A percentile compares a stretch with the other conserved stretches of the same genome.
Evolutionary conservation across 179 eudicot genomes (phyloP).

Genomic region (Camellia oleifera): DNA sequence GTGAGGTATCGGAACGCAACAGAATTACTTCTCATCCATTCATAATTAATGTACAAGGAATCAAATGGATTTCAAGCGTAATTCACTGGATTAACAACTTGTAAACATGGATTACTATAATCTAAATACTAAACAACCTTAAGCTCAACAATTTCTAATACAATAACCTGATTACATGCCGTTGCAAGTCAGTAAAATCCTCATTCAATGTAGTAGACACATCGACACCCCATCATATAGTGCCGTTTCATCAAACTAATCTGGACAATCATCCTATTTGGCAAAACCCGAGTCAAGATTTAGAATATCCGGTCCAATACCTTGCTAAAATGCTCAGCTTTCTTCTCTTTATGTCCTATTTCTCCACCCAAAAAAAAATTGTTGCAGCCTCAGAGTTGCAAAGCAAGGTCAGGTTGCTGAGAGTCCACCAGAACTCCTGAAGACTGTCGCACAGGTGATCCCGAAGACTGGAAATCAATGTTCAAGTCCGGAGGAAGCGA

Average conservation of each 20-base stretch:
- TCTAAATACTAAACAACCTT: not conserved
- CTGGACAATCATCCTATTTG: not conserved
- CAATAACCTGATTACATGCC: not conserved
- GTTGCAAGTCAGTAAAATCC: not conserved
- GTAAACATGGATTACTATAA: not conserved
- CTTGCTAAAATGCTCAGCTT: not conserved
- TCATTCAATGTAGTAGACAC: not conserved
- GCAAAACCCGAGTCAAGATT: not conserved
- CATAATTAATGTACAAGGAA: conserved; percentile 13
- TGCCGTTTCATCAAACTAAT: conserved; percentile 8
- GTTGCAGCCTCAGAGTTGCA: conserved; percentile 61
- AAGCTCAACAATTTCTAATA: conserved; percentile 1
- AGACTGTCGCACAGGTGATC: conserved; percentile 52
- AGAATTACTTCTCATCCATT: conserved; percentile 6
- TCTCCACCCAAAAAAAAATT: too few relatives aligned
- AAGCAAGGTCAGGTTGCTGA: conserved; percentile 95
- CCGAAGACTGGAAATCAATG: conserved; percentile 77
- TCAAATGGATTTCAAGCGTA: conserved; percentile 7
- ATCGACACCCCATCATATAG: not conserved
- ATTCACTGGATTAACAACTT: conserved; percentile 5
- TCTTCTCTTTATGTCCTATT: not conserved
- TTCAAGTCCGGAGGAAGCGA: conserved; percentile 85
- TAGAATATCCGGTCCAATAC: not conserved
- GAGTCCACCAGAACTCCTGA: conserved; percentile 64
- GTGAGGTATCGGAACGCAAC: not conserved